A percentile compares a stretch with the other conserved stretches of the same genome.
phyloP scores from a whole-genome alignment of 2,329 filamentous ascomycete species.

The Blastomyces emzantsi region DNA sequence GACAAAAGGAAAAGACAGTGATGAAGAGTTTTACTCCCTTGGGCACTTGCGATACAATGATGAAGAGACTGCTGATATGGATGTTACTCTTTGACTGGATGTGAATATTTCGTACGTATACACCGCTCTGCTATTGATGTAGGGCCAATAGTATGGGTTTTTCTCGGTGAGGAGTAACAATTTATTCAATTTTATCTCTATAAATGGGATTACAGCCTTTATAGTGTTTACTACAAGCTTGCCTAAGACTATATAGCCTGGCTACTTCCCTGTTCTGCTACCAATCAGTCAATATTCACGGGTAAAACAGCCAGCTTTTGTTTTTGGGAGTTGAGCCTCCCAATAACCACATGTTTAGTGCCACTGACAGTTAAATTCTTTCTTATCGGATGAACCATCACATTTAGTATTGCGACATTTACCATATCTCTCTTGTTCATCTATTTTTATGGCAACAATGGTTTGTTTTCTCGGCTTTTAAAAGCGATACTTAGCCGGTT shows the following conservation, averaged over 20 bases:
- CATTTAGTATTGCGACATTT: background rate
- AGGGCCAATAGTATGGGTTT: background rate
- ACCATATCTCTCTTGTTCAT: background rate
- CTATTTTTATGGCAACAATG: background rate
- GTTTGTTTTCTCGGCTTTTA: background rate
- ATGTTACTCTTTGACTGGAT: background rate
- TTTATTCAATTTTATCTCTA: too few species aligned
- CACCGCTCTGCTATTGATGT: background rate
- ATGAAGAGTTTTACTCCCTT: background rate
- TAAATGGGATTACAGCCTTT: background rate
- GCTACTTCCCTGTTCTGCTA: too few species aligned
- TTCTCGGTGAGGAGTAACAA: background rate
- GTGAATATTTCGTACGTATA: background rate
- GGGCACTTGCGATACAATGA: too few species aligned
- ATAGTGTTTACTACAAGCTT: background rate
- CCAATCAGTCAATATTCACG: background rate
- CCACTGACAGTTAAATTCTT: background rate
- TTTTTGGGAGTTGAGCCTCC: background rate
- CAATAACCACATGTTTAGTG: background rate
- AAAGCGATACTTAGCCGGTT: too few species aligned
- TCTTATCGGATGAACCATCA: background rate
- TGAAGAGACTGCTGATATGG: background rate
- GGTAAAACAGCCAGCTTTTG: background rate
- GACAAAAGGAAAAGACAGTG: background rate
- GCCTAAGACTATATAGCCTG: background rate